Conservation (phyloP, 768 basidiomycete species). For the Brasilioporus rufonigricans region DNA sequence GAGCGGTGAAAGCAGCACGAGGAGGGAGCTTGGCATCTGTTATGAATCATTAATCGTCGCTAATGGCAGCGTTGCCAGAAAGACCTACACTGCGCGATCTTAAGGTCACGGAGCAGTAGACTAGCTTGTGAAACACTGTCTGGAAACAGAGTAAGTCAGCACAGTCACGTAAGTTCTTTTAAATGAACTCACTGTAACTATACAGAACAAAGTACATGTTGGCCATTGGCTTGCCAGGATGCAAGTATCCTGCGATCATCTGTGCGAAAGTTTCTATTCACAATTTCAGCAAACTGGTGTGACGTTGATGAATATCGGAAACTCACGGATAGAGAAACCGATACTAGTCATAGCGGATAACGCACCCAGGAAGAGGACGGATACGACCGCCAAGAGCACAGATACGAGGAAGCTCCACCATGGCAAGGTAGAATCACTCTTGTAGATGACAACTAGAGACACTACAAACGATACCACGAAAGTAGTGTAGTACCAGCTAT, state of each 20-base stretch:
- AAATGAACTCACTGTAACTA: conserved; percentile 40
- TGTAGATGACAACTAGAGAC: conserved; percentile 35
- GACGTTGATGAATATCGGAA: neutral
- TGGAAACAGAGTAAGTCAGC: conserved; percentile 32
- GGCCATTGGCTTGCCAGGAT: conserved; percentile 38
- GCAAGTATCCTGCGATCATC: conserved; percentile 38
- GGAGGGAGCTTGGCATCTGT: conserved; percentile 56
- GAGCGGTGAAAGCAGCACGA: conserved; percentile 59
- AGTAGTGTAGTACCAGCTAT: neutral
- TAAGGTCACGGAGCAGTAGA: conserved; percentile 57
- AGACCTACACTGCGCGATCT: conserved; percentile 34
- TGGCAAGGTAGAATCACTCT: conserved; percentile 46
- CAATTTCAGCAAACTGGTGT: neutral
- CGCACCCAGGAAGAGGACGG: conserved; percentile 52
- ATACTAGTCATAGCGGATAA: conserved; percentile 49
- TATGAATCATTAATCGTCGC: conserved; percentile 34
- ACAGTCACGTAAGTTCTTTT: conserved; percentile 31
- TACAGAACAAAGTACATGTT: conserved; percentile 46
- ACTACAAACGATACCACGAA: neutral
- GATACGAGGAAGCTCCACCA: conserved; percentile 59
- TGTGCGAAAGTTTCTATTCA: conserved; percentile 29
- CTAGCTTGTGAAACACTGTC: conserved; percentile 49
- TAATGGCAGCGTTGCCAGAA: conserved; percentile 7
- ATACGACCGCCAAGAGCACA: conserved; percentile 48
- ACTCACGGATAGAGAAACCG: conserved; percentile 18